Conservation (phyloP, 192 early-diverging fungal genomes). For the Backusella tarrabulga region DNA sequence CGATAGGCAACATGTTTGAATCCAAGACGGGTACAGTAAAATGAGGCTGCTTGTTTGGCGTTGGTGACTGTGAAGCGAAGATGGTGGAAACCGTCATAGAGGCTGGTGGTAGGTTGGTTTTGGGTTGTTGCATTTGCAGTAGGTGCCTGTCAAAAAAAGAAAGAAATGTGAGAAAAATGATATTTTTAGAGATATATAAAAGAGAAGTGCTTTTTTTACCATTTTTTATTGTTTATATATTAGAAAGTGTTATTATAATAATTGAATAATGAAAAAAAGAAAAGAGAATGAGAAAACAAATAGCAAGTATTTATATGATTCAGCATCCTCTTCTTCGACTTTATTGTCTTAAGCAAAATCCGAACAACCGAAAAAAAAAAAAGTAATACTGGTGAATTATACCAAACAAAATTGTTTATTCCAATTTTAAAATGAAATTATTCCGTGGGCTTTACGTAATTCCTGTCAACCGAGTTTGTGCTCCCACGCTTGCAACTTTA, state of each 20-base stretch:
- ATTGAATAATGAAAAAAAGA: background rate
- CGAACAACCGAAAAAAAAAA: constrained; percentile 1
- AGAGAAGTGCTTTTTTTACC: background rate
- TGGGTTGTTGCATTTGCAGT: background rate
- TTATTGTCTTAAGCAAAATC: constrained; percentile 3
- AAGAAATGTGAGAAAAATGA: background rate
- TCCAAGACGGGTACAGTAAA: constrained; percentile 89
- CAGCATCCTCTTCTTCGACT: background rate
- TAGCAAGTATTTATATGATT: constrained; percentile 4
- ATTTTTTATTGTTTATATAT: background rate
- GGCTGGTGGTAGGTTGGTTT: background rate
- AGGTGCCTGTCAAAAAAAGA: background rate
- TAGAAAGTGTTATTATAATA: background rate
- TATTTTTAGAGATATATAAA: background rate
- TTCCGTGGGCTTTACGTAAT: background rate
- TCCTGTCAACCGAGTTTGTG: background rate
- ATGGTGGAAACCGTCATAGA: constrained; percentile 74
- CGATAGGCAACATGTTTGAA: constrained; percentile 92
- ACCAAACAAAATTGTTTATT: background rate
- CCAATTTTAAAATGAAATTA: constrained; percentile 3
- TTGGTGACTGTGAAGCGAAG: constrained; percentile 88
- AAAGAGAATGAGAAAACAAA: background rate
- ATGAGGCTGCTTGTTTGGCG: constrained; percentile 94
- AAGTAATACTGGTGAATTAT: background rate
- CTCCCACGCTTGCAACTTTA: background rate